Evolutionary conservation across 306 rosid species (phyloP), one percentile per base, ranked within the genome.

Genomic region (Malus orientalis): DNA sequence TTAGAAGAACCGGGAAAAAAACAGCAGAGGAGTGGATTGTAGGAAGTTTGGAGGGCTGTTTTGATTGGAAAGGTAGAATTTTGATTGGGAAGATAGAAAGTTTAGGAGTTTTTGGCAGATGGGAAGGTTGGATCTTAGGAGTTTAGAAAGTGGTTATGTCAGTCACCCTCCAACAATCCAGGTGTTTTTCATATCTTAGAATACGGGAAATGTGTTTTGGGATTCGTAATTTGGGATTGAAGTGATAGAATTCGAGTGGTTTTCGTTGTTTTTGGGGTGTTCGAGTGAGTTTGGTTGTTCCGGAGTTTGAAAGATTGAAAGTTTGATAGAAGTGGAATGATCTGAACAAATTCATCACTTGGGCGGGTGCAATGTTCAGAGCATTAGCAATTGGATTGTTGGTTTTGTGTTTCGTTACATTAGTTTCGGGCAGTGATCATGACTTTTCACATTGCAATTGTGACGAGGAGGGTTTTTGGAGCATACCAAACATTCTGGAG

Each of bases 401-500:
- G 18, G 16, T 81, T 75, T 78, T 11, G 49, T 72, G 20, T 70
- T 65, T 83, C 70, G 23, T 20, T 75, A 11, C 75, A n/a, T 82
- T 47, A 69, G 88, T 76, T 45, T 71, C 74, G 47, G 91, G 86
- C 64, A 32, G 3, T 36, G 87, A 74, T 63, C 69, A 49, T 81
- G 96, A 81, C 36, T 85, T 74, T 66, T 82, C 74, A 11, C 47
- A 70, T 18, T 90, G 93, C 67, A 78, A 80, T 29, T 90, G 93
- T 55, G 93, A 84, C 4, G 95, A 88, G 18, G 95, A 82, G 51
- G 91, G 91, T 67, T 6, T 79, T 71, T 87, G 87, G 87, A 74
- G 84, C 69, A 44, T 81, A 44, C 69, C 77, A 32, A 79, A 54
- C 54, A 84, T 84, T 53, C 33, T 84, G 11, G 87, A 84, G 79